phyloP scores from a whole-genome alignment of 257 asterid species.

The Thymus mandschuricus region DNA sequence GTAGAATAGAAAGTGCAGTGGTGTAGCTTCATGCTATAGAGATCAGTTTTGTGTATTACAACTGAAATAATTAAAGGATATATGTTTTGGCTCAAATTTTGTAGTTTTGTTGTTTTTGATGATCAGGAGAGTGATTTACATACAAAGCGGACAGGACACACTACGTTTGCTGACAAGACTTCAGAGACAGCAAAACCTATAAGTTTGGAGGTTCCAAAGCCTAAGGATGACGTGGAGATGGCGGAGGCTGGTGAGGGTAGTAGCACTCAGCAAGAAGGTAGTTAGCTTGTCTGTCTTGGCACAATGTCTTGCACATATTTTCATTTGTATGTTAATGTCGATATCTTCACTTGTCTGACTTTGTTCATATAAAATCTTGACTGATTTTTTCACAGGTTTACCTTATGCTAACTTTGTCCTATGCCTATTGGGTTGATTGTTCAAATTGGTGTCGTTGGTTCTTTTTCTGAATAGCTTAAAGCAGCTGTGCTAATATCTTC shows the following conservation, averaged over 20 bases:
- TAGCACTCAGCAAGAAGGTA: constrained; percentile 73
- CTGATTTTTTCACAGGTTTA: not conserved
- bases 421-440: constrained; percentile 18
- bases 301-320: not conserved
- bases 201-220: constrained; percentile 80
- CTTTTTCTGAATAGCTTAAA: constrained; percentile 16
- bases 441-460: constrained; percentile 8
- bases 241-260: constrained; percentile 65
- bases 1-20: not conserved
- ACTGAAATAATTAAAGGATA: not conserved
- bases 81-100: constrained; percentile 2
- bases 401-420: not conserved
- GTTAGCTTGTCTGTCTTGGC: constrained; percentile 16
- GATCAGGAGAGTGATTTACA: constrained; percentile 89
- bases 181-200: constrained; percentile 76
- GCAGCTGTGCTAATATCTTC: constrained; percentile 34
- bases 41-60: constrained; percentile 4
- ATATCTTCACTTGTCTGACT: not conserved
- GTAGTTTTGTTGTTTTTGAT: constrained; percentile 15
- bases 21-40: not conserved
- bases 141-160: constrained; percentile 94
- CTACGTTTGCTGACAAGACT: constrained; percentile 86
- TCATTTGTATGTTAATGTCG: constrained; percentile 21
- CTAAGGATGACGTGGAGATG: constrained; percentile 62
- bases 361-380: not conserved